Evolutionary conservation across 306 rosid genomes (phyloP), one percentile per base, ranked within the genome.

Genomic region (Vigna angularis): DNA sequence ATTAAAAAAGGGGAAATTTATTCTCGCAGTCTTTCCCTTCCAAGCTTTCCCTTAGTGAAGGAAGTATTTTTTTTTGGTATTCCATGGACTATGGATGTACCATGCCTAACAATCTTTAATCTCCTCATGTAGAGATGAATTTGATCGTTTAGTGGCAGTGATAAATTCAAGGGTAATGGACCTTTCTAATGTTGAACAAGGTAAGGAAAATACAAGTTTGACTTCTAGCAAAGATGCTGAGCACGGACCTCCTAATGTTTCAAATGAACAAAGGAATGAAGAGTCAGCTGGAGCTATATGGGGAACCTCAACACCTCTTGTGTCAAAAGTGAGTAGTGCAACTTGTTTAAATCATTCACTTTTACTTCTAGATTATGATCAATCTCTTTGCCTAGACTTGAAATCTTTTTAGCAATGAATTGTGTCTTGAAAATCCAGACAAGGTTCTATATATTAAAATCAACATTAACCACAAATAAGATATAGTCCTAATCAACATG

Each of bases 121-220:
- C 65, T 32, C 53, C 52, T 82, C 47, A 51, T 89, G 84, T 84
- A 94, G 98, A 84, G 93, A 87, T 58, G 97, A 94, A 87, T 82
- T 83, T 30, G 66, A 82, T 79, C 93, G 15, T 61, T 79, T 95
- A 75, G 81, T 91, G 89, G 88, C 76, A 72, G 75, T 95, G 57
- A 70, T 95, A 78, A 87, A 86, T 58, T 95, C 97, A 24, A 92
- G 88, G 89, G 88, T 82, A 45, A 77, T 81, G 66, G 93, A 86
- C 61, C 83, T 66, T 83, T 82, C 87, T 56, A 75, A 57, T 77
- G 66, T 16, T 78, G 88, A 72, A 38, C 56, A 70, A 18, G 86
- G 71, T 80, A 80, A 86, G 70, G 82, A 82, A 76, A 62, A 66
- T 38, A 74, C 62, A 57, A 53, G 59, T 61, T 59, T 18, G 64